Conservation (phyloP, 2,329 filamentous ascomycete genomes). For the Chaetomium olivaceum region DNA sequence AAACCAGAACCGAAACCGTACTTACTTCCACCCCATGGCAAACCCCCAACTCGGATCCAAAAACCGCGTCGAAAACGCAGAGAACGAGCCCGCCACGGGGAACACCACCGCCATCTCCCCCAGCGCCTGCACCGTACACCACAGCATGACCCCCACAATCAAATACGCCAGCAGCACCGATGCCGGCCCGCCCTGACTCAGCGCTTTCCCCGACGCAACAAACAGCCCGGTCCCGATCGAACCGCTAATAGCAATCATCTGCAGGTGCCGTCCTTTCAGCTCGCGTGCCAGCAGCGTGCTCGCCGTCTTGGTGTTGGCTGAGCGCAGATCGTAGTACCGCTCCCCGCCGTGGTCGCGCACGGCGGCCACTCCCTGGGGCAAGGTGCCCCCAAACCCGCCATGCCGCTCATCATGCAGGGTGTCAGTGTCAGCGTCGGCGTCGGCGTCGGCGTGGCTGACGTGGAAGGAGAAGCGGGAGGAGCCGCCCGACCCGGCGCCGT, state of each 20-base stretch:
- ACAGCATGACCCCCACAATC: slow-evolving; percentile 83
- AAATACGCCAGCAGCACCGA: slow-evolving; percentile 73
- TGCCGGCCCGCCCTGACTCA: slow-evolving; percentile 73
- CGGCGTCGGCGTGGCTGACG: slow-evolving; percentile 12
- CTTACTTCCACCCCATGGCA: slow-evolving; percentile 54
- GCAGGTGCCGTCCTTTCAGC: slow-evolving; percentile 76
- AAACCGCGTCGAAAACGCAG: slow-evolving; percentile 57
- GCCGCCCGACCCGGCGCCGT: slow-evolving; percentile 14
- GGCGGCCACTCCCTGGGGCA: too few relatives aligned
- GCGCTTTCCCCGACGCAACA: slow-evolving; percentile 75
- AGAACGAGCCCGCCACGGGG: slow-evolving; percentile 60
- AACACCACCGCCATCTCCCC: slow-evolving; percentile 59
- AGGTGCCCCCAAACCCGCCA: background rate
- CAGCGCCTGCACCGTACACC: slow-evolving; percentile 65
- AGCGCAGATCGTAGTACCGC: slow-evolving; percentile 33
- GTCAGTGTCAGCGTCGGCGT: slow-evolving; percentile 12
- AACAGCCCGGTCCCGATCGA: slow-evolving; percentile 92
- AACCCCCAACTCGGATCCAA: slow-evolving; percentile 59
- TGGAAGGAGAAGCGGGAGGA: slow-evolving; percentile 9
- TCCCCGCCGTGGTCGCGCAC: slow-evolving; percentile 23
- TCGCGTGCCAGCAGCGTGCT: slow-evolving; percentile 32
- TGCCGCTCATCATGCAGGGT: background rate
- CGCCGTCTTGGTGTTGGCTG: slow-evolving; percentile 30
- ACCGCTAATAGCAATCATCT: slow-evolving; percentile 72
- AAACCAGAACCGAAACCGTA: slow-evolving; percentile 25